Percentiles rank a stretch among this genome's conserved stretches.
Conservation (phyloP, 345 rosid genomes). For the Raphanus raphanistrum region DNA sequence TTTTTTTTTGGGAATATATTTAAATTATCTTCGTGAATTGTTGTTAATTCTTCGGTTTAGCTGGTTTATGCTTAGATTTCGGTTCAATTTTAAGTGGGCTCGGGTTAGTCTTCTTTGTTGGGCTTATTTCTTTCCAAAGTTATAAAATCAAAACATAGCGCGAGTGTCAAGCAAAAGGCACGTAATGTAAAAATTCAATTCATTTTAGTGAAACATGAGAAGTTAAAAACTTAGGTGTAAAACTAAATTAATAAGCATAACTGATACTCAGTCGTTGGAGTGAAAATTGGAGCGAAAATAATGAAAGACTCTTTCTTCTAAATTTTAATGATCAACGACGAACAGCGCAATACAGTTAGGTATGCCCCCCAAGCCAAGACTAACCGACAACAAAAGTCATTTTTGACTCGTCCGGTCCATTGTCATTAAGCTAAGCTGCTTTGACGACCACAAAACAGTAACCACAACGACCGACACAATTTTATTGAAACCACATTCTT, state of each 20-base stretch:
- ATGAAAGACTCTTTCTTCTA: constrained; percentile 1
- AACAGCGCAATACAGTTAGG: background rate
- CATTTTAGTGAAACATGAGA: background rate
- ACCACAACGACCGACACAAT: background rate
- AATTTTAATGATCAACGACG: background rate
- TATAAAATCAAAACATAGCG: background rate
- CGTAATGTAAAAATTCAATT: background rate
- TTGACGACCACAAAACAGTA: constrained; percentile 5
- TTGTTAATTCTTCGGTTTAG: background rate
- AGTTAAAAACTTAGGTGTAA: background rate
- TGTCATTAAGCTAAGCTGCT: background rate
- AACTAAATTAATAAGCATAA: background rate
- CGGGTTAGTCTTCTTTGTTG: background rate
- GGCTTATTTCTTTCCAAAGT: background rate
- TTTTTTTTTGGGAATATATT: background rate
- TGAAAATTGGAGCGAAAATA: background rate
- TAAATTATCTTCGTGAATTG: background rate
- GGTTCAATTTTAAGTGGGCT: background rate
- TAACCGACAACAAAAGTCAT: constrained; percentile 4
- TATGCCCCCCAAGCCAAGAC: background rate
- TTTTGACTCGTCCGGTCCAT: background rate
- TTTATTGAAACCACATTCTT: background rate
- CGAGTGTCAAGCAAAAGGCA: background rate
- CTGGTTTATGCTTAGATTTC: background rate
- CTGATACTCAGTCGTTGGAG: background rate